Base-by-base conservation (phyloP, 2,329 filamentous ascomycete genomes). In the Chrysoporthe puriensis region DNA sequence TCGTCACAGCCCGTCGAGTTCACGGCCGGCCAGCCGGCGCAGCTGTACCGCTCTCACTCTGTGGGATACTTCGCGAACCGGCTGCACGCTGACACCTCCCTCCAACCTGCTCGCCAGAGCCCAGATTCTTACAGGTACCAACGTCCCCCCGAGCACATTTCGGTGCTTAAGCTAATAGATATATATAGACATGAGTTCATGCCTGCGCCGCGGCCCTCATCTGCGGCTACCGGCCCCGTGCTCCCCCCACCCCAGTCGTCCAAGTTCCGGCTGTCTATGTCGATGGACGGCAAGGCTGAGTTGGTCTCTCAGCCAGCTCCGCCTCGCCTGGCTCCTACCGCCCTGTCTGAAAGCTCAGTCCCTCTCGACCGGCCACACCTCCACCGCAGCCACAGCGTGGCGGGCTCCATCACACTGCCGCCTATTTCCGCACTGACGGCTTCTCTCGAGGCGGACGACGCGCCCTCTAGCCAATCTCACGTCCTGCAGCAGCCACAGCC, bases 281-380 rank as follows among this genome's bases (percentile, higher is more conserved):
- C 93, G 21, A 85, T 94, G 43, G 93, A 97, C 75, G 95, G 95
- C 72, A 95, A 94, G 75, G 95, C 95, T n/a, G 91, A 95, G 74
- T 84, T 97, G 63, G 88, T 94, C 32, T 92, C 91, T 1, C 90
- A 88, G 63, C 74, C 74, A 64, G 76, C 87, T 84, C 68, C 83
- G 85, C 73, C 79, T 81, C 73, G 81, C 80, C 72, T 84, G 80
- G 68, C 83, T 77, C 63, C 67, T 3, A 63, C 69, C 40, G 32
- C 52, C 18, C 32, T 69, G 58, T 63, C 67, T 32, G 69, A 67
- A 26, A 66, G 57, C 52, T 80, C 80, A 16, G 79, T 86, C 21
- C 81, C 82, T 26, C 77, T 84, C 50, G 83, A 84, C 52, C 79
- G 81, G 64, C 78, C 84, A 57, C 85, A 83, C 44, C 83, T 93